phyloP scores from a whole-genome alignment of 495 filamentous ascomycete genomes.

The Oleoguttula mirabilis region DNA sequence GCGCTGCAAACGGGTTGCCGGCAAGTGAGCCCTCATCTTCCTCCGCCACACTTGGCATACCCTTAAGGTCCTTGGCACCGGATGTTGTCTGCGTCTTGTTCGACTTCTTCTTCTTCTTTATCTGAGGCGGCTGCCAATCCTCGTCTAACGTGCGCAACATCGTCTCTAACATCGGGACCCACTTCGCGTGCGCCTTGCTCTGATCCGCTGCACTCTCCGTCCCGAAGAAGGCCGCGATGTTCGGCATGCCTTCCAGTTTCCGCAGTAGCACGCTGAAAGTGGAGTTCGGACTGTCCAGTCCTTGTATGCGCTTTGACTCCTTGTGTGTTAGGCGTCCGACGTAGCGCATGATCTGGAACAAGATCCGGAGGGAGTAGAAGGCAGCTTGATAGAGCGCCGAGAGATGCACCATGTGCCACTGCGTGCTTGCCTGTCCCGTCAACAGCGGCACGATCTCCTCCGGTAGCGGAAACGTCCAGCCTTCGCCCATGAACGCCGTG shows the following conservation, averaged over 20 bases:
- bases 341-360: slow-evolving; percentile 8
- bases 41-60: not conserved
- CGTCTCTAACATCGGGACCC: not conserved
- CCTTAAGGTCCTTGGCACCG: not conserved
- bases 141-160: not conserved
- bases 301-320: not conserved
- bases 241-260: slow-evolving; percentile 3
- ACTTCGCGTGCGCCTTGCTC: not conserved
- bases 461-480: not conserved
- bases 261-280: not conserved
- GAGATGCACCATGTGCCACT: slow-evolving; percentile 8
- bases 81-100: not conserved
- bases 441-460: slow-evolving; percentile 1
- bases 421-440: not conserved
- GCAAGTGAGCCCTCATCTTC: not conserved
- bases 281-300: not conserved
- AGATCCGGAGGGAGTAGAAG: slow-evolving; percentile 12
- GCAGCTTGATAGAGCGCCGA: slow-evolving; percentile 6
- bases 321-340: not conserved
- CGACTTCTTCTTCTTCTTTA: not conserved
- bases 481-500: not conserved
- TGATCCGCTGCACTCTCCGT: not conserved
- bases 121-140: not conserved
- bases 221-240: slow-evolving; percentile 5
- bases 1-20: slow-evolving; percentile 6